These are phyloP conservation scores for Nothophoma quercina DNA, from an alignment of 2,329 filamentous ascomycete genomes.

Conservation along the genomic window DNA sequence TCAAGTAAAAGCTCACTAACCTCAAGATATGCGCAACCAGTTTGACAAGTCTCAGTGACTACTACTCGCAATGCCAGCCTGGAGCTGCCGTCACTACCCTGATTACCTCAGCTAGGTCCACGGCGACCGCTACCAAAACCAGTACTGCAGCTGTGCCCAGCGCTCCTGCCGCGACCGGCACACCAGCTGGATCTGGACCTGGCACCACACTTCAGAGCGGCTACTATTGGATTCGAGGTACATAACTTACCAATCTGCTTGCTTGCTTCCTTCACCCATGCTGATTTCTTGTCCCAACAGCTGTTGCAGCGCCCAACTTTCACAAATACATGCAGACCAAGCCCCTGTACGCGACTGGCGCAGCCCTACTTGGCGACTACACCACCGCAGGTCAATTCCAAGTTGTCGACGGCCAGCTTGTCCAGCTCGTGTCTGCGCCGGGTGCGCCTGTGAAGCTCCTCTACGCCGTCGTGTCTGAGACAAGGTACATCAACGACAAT, in stretches of 20 bases:
- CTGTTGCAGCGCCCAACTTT: slow-evolving; percentile 65
- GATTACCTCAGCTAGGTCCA: slow-evolving; percentile 21
- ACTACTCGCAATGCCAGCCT: slow-evolving; percentile 54
- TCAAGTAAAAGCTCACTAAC: slow-evolving; percentile 33
- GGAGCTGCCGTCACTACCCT: slow-evolving; percentile 32
- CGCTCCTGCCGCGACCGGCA: slow-evolving; percentile 32
- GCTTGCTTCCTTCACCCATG: too few species aligned
- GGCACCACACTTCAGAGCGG: slow-evolving; percentile 59
- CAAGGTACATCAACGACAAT: slow-evolving; percentile 42
- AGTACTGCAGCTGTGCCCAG: slow-evolving; percentile 17
- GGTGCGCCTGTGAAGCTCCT: slow-evolving; percentile 54
- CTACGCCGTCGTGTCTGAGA: slow-evolving; percentile 41
- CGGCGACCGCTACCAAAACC: slow-evolving; percentile 15
- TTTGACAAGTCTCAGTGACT: slow-evolving; percentile 31
- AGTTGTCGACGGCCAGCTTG: slow-evolving; percentile 63
- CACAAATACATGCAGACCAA: slow-evolving; percentile 52
- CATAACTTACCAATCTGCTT: too few species aligned
- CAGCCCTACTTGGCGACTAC: slow-evolving; percentile 61
- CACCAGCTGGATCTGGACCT: slow-evolving; percentile 45
- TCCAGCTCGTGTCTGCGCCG: slow-evolving; percentile 60
- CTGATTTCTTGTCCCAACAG: too few species aligned
- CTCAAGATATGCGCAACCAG: rapidly evolving
- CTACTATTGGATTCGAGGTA: slow-evolving; percentile 67
- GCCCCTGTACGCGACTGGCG: slow-evolving; percentile 51
- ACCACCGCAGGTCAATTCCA: slow-evolving; percentile 66